Conservation (phyloP, 1,284 basidiomycete genomes). For the Anthracocystis panici-leucophaei region DNA sequence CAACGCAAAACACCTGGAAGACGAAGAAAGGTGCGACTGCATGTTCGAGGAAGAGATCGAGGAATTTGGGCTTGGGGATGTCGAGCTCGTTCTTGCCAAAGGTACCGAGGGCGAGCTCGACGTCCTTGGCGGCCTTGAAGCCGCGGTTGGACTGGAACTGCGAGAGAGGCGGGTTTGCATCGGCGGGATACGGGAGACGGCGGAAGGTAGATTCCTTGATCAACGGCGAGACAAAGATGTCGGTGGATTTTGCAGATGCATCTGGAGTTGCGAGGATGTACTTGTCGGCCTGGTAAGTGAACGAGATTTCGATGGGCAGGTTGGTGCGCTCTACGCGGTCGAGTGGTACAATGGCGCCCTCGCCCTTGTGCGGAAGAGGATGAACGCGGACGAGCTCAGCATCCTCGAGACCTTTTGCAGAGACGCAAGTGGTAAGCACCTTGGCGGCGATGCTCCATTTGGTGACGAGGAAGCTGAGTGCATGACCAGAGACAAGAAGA, state of each 20-base stretch:
- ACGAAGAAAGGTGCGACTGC: slow-evolving; percentile 70
- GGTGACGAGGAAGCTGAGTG: slow-evolving; percentile 90
- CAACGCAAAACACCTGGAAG: slow-evolving; percentile 69
- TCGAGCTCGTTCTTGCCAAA: slow-evolving; percentile 67
- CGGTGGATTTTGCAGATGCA: slow-evolving; percentile 57
- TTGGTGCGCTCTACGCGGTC: slow-evolving; percentile 72
- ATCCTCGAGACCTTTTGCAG: slow-evolving; percentile 72
- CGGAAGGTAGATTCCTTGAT: slow-evolving; percentile 78
- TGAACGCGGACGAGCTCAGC: slow-evolving; percentile 87
- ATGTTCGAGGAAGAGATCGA: slow-evolving; percentile 68
- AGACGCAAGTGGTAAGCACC: slow-evolving; percentile 79
- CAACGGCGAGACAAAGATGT: slow-evolving; percentile 60
- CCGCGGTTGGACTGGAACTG: slow-evolving; percentile 77
- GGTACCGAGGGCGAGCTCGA: slow-evolving; percentile 60
- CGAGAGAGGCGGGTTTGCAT: slow-evolving; percentile 78
- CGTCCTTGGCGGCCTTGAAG: slow-evolving; percentile 67
- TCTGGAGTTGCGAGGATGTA: slow-evolving; percentile 78
- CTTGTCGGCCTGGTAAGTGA: slow-evolving; percentile 95
- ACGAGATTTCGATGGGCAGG: slow-evolving; percentile 77
- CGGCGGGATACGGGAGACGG: slow-evolving; percentile 89
- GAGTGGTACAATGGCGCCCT: slow-evolving; percentile 88
- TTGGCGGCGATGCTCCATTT: slow-evolving; percentile 87
- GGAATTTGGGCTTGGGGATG: slow-evolving; percentile 66
- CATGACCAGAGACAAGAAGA: slow-evolving; percentile 85
- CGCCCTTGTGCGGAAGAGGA: slow-evolving; percentile 86